Evolutionary conservation across 2,329 filamentous ascomycete species (phyloP), one percentile per base, ranked within the genome.

Genomic region (Raffaelea deltoideospora): DNA sequence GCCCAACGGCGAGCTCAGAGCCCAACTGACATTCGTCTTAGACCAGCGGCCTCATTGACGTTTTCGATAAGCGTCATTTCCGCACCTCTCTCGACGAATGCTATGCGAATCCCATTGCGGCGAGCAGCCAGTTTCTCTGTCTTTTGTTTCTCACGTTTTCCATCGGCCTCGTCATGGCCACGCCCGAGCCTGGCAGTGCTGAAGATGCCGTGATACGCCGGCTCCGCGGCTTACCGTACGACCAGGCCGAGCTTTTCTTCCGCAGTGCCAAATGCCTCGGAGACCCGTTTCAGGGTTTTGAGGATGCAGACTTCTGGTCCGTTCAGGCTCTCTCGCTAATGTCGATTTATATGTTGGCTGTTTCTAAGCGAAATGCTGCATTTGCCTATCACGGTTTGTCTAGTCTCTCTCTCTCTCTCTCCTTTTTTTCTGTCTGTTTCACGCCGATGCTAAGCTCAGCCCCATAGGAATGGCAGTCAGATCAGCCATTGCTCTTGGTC

Each of bases 241-340:
- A 71, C 42, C 60, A 67, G 43, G 69, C 72, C n/a, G 74, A 79
- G 43, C 53, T 69, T 10, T 77, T 79, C 48, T 80, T 74, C 47
- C 56, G 64, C 14, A 72, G 66, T 42, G 75, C 74, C 5, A 72
- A 67, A 43, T 60, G 58, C 30, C 55, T 77, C 14, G 56, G 56
- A 15, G 57, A 64, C 32, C 55, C 58, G 1, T 50, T 58, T 1
- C 52, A 55, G 3, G 61, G 69, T 0, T 66, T 76, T 33, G 73
- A 78, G 47, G 69, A 77, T 46, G 69, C 67, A 18, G 68, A 76
- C 38, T 68, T 79, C 40, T 77, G 73, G 69, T 72, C 71, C 11
- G 64, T 80, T 33, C 74, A 79, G 47, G 72, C 72, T 3, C 55
- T 79, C 31, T 54, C 71, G 1, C 54, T 81, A 26, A 78, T 79